These are phyloP conservation scores for Calonectria montana DNA, from an alignment of 2,329 filamentous ascomycete genomes.

Conservation along the genomic window DNA sequence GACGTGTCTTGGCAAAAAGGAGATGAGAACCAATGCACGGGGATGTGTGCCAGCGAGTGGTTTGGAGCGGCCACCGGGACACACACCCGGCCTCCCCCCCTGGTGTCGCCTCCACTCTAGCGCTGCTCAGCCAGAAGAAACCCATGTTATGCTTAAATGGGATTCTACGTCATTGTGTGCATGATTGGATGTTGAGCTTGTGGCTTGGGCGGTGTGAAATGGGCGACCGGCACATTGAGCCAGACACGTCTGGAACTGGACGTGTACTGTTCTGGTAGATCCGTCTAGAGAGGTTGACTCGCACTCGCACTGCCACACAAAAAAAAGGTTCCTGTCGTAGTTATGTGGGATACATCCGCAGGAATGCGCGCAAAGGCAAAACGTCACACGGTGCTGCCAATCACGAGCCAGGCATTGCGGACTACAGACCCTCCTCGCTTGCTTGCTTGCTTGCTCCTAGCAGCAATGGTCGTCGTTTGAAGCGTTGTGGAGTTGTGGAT, in stretches of 20 bases:
- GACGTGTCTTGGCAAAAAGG: slow-evolving; percentile 10
- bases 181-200: background rate
- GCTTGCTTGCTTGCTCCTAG: no score
- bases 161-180: background rate
- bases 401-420: background rate
- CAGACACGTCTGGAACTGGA: background rate
- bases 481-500: background rate
- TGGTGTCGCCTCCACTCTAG: background rate
- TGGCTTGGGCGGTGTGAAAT: background rate
- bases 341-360: background rate
- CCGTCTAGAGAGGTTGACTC: background rate
- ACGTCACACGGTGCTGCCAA: background rate
- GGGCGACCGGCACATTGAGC: background rate
- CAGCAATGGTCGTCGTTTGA: background rate
- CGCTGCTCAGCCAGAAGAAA: slow-evolving; percentile 6
- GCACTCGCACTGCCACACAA: background rate
- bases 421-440: background rate
- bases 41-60: background rate
- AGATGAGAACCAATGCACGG: background rate
- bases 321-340: background rate
- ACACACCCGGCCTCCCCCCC: background rate
- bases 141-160: slow-evolving; percentile 25
- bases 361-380: slow-evolving; percentile 11
- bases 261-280: background rate
- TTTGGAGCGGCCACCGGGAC: slow-evolving; percentile 3